Evolutionary conservation across 768 basidiomycete species (phyloP).

Genomic region (Antrodiella citrinella): DNA sequence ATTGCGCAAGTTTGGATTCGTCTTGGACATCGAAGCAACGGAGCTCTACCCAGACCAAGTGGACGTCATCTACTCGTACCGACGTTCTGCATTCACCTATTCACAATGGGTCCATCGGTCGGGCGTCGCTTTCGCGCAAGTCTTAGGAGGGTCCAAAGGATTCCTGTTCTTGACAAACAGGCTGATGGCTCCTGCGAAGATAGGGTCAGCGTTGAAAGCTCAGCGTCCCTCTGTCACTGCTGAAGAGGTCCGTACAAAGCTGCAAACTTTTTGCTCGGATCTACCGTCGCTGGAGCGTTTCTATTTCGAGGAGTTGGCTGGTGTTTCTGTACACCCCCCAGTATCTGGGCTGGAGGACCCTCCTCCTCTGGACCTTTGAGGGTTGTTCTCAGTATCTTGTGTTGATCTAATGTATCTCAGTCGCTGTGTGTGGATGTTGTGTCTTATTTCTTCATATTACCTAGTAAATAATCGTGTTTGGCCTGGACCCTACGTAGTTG

Average conservation of each 20-base stretch:
- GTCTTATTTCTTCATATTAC: neutral
- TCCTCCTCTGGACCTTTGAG: constrained; percentile 39
- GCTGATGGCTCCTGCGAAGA: constrained; percentile 63
- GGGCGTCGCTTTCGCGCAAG: constrained; percentile 86
- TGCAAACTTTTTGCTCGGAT: constrained; percentile 64
- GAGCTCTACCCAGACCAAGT: constrained; percentile 72
- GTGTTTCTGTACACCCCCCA: constrained; percentile 33
- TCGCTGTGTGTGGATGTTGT: too few species aligned
- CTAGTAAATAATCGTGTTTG: too few species aligned
- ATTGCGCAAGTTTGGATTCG: constrained; percentile 70
- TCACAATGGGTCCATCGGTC: constrained; percentile 91
- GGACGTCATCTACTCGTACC: constrained; percentile 86
- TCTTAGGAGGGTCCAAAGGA: constrained; percentile 69
- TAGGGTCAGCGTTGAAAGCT: constrained; percentile 46
- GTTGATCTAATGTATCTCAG: too few species aligned
- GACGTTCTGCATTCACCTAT: constrained; percentile 65
- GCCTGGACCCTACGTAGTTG: too few species aligned
- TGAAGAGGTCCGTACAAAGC: constrained; percentile 48
- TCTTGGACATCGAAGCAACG: constrained; percentile 75
- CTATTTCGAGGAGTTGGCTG: constrained; percentile 64
- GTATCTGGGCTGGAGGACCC: constrained; percentile 37
- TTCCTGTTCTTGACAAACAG: constrained; percentile 89
- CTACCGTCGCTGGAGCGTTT: constrained; percentile 45
- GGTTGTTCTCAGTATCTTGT: too few species aligned
- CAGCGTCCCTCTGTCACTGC: constrained; percentile 49